phyloP scores from a whole-genome alignment of 768 basidiomycete genomes.

The Leccinum arenicola region DNA sequence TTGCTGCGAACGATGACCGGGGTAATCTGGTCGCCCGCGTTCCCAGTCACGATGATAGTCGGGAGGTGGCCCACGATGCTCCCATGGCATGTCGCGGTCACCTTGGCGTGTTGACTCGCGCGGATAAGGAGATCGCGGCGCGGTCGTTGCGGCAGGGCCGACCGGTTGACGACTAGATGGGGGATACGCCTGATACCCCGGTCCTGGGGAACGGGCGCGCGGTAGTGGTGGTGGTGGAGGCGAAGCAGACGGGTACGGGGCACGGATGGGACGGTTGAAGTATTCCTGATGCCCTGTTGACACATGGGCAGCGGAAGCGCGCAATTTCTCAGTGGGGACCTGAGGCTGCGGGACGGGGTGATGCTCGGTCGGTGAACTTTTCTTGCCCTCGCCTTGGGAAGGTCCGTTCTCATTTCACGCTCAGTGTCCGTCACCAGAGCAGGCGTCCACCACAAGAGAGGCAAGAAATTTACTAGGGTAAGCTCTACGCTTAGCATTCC shows the following conservation, averaged over 20 bases:
- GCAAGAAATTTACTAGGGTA: constrained; percentile 53
- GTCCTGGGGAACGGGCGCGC: constrained; percentile 50
- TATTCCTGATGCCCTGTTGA: constrained; percentile 56
- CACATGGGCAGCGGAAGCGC: constrained; percentile 36
- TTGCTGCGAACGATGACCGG: constrained; percentile 29
- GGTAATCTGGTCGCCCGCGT: constrained; percentile 41
- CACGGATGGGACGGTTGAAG: constrained; percentile 50
- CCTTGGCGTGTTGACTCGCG: constrained; percentile 46
- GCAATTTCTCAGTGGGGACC: constrained; percentile 49
- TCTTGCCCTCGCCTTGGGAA: not conserved
- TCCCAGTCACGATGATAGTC: constrained; percentile 54
- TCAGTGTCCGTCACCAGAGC: constrained; percentile 56
- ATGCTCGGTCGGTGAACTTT: constrained; percentile 54
- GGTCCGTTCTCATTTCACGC: constrained; percentile 1
- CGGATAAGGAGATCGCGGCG: constrained; percentile 58
- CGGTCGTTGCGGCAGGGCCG: constrained; percentile 51
- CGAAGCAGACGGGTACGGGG: constrained; percentile 58
- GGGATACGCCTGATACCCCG: constrained; percentile 48
- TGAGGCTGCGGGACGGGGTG: constrained; percentile 65
- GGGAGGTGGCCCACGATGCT: constrained; percentile 48
- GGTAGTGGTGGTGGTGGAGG: constrained; percentile 44
- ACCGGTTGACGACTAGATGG: constrained; percentile 45
- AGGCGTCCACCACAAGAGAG: constrained; percentile 41
- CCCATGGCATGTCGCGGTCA: constrained; percentile 60
- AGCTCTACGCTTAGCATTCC: constrained; percentile 7